These are phyloP conservation scores for Begonia loranthoides DNA, from an alignment of 306 rosid genomes.

Conservation along the genomic window DNA sequence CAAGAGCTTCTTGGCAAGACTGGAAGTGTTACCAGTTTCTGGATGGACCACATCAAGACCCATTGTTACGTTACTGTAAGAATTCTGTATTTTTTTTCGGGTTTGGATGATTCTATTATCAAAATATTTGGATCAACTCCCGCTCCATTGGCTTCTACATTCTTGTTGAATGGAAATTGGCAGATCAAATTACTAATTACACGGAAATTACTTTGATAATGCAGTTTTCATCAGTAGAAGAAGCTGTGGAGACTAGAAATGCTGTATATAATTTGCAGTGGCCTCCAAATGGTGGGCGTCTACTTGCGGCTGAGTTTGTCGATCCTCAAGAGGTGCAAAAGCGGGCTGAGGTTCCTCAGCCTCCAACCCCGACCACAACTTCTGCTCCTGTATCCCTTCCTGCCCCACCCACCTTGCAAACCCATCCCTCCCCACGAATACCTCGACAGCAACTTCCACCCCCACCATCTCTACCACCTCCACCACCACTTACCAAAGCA, in stretches of 20 bases:
- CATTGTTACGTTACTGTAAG: conserved; percentile 98
- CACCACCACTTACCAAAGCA: conserved; percentile 37
- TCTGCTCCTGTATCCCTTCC: conserved; percentile 33
- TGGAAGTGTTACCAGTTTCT: conserved; percentile 61
- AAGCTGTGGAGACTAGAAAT: conserved; percentile 77
- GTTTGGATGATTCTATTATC: not conserved
- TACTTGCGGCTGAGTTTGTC: conserved; percentile 67
- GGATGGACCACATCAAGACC: conserved; percentile 99
- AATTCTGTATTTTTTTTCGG: not conserved
- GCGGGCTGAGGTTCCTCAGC: conserved; percentile 48
- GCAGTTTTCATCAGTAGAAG: conserved; percentile 74
- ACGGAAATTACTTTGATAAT: conserved; percentile 5
- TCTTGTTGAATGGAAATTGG: not conserved
- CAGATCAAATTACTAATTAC: too few species aligned
- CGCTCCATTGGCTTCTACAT: not conserved
- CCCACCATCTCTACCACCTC: conserved; percentile 31
- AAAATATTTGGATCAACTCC: not conserved
- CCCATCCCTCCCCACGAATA: conserved; percentile 30
- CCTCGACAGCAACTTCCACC: conserved; percentile 21
- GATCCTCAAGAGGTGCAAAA: conserved; percentile 78
- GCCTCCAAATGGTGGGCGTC: conserved; percentile 97
- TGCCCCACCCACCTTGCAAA: conserved; percentile 21
- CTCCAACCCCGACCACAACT: conserved; percentile 36
- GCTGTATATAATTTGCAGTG: conserved; percentile 89
- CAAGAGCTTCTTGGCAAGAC: conserved; percentile 91